phyloP scores from a whole-genome alignment of 1,284 basidiomycete species.

The Apiotrichum domesticum region DNA sequence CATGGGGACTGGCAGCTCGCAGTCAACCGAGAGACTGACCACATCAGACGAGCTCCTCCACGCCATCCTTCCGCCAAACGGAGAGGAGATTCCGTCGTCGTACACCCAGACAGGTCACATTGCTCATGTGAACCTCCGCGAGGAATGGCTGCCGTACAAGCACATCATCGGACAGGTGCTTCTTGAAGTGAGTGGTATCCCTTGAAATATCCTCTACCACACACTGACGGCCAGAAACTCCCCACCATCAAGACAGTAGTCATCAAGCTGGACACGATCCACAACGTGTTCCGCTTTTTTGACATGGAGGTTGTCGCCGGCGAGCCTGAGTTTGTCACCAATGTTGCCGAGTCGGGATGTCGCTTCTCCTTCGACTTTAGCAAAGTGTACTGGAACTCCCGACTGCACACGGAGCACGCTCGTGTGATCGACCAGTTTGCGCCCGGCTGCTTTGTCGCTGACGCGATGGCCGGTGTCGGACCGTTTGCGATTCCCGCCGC shows the following conservation, averaged over 20 bases:
- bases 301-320: conserved; percentile 96
- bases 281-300: conserved; percentile 85
- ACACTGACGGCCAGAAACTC: conserved; percentile 62
- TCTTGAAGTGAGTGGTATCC: conserved; percentile 62
- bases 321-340: conserved; percentile 73
- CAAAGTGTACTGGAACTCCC: conserved; percentile 96
- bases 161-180: conserved; percentile 85
- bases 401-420: conserved; percentile 84
- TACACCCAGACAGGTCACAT: conserved; percentile 90
- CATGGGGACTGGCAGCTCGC: no score
- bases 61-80: conserved; percentile 66
- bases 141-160: conserved; percentile 87
- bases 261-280: conserved; percentile 87
- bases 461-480: conserved; percentile 96
- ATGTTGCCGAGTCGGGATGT: conserved; percentile 76
- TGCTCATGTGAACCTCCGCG: conserved; percentile 82
- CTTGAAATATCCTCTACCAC: not conserved
- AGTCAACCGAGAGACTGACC: no score
- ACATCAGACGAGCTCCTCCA: conserved; percentile 57
- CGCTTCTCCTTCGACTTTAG: conserved; percentile 90
- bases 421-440: conserved; percentile 68
- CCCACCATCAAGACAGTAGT: conserved; percentile 77
- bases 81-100: conserved; percentile 73
- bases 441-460: conserved; percentile 68
- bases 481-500: conserved; percentile 93